Base-by-base conservation (phyloP, 495 filamentous ascomycete genomes). In the Podospora pseudoanserina region DNA sequence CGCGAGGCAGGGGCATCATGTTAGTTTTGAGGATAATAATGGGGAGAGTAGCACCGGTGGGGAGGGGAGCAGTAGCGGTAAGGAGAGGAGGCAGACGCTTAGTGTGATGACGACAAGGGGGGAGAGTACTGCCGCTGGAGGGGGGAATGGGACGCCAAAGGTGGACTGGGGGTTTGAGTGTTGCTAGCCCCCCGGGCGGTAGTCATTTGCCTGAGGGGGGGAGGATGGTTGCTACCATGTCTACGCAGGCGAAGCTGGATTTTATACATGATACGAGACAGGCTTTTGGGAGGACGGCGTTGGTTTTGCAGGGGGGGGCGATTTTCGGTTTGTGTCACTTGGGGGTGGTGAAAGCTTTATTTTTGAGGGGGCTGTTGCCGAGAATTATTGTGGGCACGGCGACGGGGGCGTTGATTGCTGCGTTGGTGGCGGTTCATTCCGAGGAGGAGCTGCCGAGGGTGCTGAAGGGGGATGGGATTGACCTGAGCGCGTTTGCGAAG, bases 301-400 rank as follows among this genome's bases (percentile, higher is more conserved):
- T 98, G 59, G 90, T 97, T 15, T 78, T 98, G 4, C 94, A 97
- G 75, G 94, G 94, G 23, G 94, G 94, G 2, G 90, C 93, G 32
- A 93, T 95, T 49, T 98, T 98, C 72, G 94, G 93, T 0, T 79
- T 97, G 5, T 97, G 92, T 71, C 94, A 98, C 78, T 75, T 97
- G 1, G 94, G 94, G 1, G 92, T 97, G 0, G 91, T 97, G 60
- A 96, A 93, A 73, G 94, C 93, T 1, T 78, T 98, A 59, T 91
- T 96, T 79, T 78, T 92, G 15, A 84, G 90, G n/a, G 93, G 92
- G 1, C 79, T 97, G 15, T 79, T 97, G 32, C 94, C 94, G 18
- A 85, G 93, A 9, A 96, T 98, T 69, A 95, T 98, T 69, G 92
- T 91, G 2, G 94, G 94, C 0, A 97, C 92, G 5, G 94, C 90